phyloP scores from a whole-genome alignment of 352 stramenopile genomes.

The Pythium plurisporium region DNA sequence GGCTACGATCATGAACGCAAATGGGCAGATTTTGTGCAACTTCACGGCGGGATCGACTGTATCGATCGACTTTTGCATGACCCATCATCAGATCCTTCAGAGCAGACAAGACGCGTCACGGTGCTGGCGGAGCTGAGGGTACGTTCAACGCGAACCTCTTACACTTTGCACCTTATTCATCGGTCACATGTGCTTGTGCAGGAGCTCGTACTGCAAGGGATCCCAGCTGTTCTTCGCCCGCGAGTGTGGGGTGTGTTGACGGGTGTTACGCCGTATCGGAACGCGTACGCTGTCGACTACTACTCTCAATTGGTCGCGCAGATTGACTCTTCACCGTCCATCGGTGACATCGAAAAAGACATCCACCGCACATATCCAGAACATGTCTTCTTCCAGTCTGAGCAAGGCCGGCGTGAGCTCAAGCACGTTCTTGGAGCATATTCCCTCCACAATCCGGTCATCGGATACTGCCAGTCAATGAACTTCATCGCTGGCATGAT shows the following conservation, averaged over 20 bases:
- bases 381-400: constrained; percentile 48
- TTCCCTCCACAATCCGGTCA: constrained; percentile 43
- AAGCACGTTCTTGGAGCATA: constrained; percentile 54
- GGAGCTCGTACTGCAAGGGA: constrained; percentile 36
- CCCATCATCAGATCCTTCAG: background rate
- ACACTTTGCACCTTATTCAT: background rate
- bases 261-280: constrained; percentile 30
- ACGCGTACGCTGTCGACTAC: constrained; percentile 25
- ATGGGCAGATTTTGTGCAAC: constrained; percentile 44
- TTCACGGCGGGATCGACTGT: constrained; percentile 27
- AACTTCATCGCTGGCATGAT: constrained; percentile 75
- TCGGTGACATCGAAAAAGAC: constrained; percentile 63
- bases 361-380: constrained; percentile 59
- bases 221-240: constrained; percentile 36
- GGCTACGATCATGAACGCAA: constrained; percentile 35
- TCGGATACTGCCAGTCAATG: constrained; percentile 76
- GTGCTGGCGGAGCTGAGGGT: constrained; percentile 18
- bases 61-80: constrained; percentile 30
- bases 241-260: constrained; percentile 38
- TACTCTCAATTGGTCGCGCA: constrained; percentile 26
- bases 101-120: constrained; percentile 1
- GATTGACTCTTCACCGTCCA: constrained; percentile 24
- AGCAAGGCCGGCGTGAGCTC: constrained; percentile 42
- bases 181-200: constrained; percentile 3
- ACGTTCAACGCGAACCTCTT: too few relatives aligned